Percentiles rank a stretch among this genome's conserved stretches.
phyloP scores from a whole-genome alignment of 345 rosid species.

The Barbarea vulgaris region DNA sequence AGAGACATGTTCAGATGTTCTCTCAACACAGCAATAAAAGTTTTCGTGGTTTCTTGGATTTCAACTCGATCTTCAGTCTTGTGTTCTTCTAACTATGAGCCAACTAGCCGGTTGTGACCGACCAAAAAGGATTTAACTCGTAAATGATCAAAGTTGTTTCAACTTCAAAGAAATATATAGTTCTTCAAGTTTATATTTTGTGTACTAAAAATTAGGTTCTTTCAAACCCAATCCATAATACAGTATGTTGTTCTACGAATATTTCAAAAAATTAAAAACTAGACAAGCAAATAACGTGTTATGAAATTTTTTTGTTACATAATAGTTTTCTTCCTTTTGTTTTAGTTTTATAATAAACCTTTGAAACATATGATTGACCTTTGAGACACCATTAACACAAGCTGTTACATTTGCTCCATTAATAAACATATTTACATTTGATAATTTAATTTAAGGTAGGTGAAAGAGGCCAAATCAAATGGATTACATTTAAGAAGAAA shows the following conservation, averaged over 20 bases:
- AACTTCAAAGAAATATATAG: not conserved
- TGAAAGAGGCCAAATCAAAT: constrained; percentile 19
- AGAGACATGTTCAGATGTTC: constrained; percentile 19
- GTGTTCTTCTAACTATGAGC: not conserved
- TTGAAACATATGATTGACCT: not conserved
- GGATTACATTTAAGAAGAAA: not conserved
- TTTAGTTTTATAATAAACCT: not conserved
- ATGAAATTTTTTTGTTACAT: too few relatives aligned
- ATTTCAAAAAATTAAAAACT: too few relatives aligned
- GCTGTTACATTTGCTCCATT: not conserved
- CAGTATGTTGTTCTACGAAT: too few relatives aligned
- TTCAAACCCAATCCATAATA: not conserved
- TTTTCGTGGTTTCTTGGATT: constrained; percentile 12
- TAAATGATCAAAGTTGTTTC: not conserved
- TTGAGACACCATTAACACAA: not conserved
- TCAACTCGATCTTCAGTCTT: not conserved
- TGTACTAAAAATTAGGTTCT: not conserved
- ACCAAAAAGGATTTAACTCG: not conserved
- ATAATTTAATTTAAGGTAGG: not conserved
- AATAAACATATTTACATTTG: not conserved
- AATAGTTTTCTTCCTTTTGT: too few relatives aligned
- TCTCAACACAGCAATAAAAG: constrained; percentile 6
- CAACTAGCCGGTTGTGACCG: not conserved
- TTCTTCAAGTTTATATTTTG: not conserved
- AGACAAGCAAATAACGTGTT: too few relatives aligned